Percentiles rank a stretch among this genome's conserved stretches.
Evolutionary conservation across 2,329 filamentous ascomycete species (phyloP).

Genomic region (Colletotrichum filicis): DNA sequence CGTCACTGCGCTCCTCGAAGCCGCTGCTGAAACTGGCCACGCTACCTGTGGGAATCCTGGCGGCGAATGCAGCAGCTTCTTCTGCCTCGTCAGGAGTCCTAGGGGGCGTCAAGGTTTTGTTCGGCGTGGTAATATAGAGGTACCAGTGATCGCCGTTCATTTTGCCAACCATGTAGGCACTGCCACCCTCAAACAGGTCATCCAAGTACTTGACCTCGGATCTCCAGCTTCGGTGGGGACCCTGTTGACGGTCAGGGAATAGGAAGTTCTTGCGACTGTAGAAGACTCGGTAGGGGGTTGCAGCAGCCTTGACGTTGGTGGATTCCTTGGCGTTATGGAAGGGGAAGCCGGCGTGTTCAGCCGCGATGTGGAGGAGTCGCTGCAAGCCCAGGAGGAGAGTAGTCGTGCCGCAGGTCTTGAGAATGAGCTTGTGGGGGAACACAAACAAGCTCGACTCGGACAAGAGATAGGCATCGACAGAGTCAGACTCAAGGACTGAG

Average conservation of each 20-base stretch:
- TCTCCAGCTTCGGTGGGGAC: conserved; percentile 96
- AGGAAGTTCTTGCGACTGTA: conserved; percentile 99
- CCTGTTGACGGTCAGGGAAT: conserved; percentile 92
- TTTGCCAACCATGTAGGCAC: conserved; percentile 99
- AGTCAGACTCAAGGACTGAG: conserved; percentile 91
- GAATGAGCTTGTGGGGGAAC: conserved; percentile 98
- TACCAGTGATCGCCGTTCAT: conserved; percentile 99
- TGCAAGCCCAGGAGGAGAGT: conserved; percentile 90
- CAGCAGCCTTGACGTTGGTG: conserved; percentile 77
- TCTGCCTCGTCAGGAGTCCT: conserved; percentile 71
- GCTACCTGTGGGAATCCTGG: conserved; percentile 65
- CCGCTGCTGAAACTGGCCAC: conserved; percentile 46
- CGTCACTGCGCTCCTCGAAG: conserved; percentile 69
- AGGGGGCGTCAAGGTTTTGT: conserved; percentile 82
- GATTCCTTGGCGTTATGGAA: conserved; percentile 76
- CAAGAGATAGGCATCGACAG: conserved; percentile 94
- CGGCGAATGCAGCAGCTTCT: conserved; percentile 45
- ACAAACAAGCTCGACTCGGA: conserved; percentile 99
- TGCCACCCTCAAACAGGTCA: conserved; percentile 89
- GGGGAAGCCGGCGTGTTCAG: conserved; percentile 88
- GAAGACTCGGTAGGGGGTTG: conserved; percentile 94
- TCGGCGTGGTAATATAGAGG: conserved; percentile 92
- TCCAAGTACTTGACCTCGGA: conserved; percentile 95
- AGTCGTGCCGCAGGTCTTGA: conserved; percentile 98
- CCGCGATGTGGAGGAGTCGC: conserved; percentile 92